These are phyloP conservation scores for Sporothrix dimorphospora DNA, from an alignment of 2,329 filamentous ascomycete species.

Conservation along the genomic window DNA sequence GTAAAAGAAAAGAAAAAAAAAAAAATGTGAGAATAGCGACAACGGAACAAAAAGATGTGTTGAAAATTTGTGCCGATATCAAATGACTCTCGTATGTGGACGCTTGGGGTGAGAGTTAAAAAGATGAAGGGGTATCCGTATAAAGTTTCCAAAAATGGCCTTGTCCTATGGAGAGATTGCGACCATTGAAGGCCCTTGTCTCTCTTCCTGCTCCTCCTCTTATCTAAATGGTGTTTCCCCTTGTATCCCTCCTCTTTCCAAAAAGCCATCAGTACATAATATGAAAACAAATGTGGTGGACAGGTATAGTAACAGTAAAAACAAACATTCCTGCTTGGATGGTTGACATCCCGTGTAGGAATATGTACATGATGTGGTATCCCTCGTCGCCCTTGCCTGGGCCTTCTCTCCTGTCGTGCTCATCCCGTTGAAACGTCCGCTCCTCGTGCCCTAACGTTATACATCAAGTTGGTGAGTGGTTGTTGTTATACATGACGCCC, in stretches of 20 bases:
- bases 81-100: background rate
- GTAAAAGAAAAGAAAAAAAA: background rate
- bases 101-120: background rate
- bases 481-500: conserved; percentile 12
- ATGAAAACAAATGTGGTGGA: background rate
- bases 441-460: background rate
- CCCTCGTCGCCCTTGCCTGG: too few relatives aligned
- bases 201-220: conserved; percentile 18
- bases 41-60: background rate
- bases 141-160: background rate
- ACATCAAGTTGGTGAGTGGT: background rate
- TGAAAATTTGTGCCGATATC: background rate
- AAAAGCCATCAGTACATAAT: conserved; percentile 6
- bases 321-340: background rate
- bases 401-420: too few relatives aligned
- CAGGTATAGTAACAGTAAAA: conserved; percentile 10
- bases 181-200: background rate
- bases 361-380: conserved; percentile 16
- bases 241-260: background rate
- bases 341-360: conserved; percentile 12
- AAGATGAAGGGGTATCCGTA: conserved; percentile 7
- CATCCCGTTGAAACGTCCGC: too few relatives aligned
- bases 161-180: background rate
- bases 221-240: conserved; percentile 7
- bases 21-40: background rate